phyloP scores from a whole-genome alignment of 306 rosid species.

The Vachellia pachyceras region DNA sequence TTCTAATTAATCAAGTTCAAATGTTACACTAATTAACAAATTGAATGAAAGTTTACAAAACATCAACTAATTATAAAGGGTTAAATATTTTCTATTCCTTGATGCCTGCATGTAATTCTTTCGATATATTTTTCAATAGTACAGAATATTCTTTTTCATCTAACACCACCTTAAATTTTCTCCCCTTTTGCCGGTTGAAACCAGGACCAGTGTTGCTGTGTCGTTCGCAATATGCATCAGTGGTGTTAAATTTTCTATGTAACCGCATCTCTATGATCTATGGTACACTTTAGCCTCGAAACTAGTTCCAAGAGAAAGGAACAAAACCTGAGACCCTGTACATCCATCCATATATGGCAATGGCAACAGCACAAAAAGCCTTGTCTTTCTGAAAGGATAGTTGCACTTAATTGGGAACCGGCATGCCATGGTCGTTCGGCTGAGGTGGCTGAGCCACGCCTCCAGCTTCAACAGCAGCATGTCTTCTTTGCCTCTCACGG shows the following conservation, averaged over 20 bases:
- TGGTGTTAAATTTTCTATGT: not conserved
- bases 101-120: no score
- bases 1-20: no score
- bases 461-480: constrained; percentile 59
- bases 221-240: not conserved
- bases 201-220: not conserved
- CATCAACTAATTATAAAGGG: no score
- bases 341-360: constrained; percentile 15
- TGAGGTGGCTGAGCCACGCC: constrained; percentile 66
- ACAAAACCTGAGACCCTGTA: constrained; percentile 46
- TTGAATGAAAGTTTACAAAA: no score
- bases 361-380: constrained; percentile 27
- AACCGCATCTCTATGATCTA: constrained; percentile 38
- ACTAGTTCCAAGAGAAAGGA: constrained; percentile 24
- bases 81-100: no score
- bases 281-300: constrained; percentile 50
- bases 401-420: constrained; percentile 47
- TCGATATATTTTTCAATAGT: no score
- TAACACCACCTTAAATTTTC: no score
- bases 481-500: constrained; percentile 91
- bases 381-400: not conserved
- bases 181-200: not conserved
- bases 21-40: no score
- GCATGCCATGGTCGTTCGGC: constrained; percentile 62
- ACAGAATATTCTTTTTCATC: no score